Base-by-base conservation (phyloP, 2,329 filamentous ascomycete species). In the Penicillium thymicola region DNA sequence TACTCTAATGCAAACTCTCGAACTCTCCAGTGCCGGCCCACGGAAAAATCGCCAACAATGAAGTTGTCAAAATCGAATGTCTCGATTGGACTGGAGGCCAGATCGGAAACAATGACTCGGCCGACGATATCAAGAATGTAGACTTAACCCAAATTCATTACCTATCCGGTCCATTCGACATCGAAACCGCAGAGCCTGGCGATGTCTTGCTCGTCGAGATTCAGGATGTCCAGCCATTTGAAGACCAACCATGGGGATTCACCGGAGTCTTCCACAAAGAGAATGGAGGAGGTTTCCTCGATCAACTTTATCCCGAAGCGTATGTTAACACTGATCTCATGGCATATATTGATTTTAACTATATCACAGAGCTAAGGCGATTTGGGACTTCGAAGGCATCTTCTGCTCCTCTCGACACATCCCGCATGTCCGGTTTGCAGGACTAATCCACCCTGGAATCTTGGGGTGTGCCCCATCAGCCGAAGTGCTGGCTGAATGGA, bases 31-130 rank as follows among this genome's bases (percentile, higher is more conserved):
- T 96, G 50, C 92, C 92, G 0, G 85, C 82, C 54, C 82, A 81
- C 49, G 89, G 81, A 32, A 85, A 82, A 1, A 91, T 97, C 67
- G 86, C 89, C 66, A 86, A 92, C 68, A 88, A 87, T 30, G 92
- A 96, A 76, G 89, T 89, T 0, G 92, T 96, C 63, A 96, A 95
- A 75, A 96, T 96, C 63, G 90, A 96, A 79, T 96, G 92, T 68
- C 79, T 94, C 8, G 90, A 95, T 76, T 95, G 90, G 86, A 79
- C 77, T 0, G 77, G 77, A 23, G 92, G 92, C 2, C 92, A 96
- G 67, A 96, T 96, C 67, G 82, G 84, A 54, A 96, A 97, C 75
- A 88, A 93, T 63, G 92, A 97, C 72, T 89, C 83, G 32, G 92
- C 92, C n/a, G 89, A 96, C 67, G 92, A 97, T 69, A 78, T 96